Evolutionary conservation across 768 basidiomycete species (phyloP), one percentile per base, ranked within the genome.

Genomic region (Mycena galericulata): DNA sequence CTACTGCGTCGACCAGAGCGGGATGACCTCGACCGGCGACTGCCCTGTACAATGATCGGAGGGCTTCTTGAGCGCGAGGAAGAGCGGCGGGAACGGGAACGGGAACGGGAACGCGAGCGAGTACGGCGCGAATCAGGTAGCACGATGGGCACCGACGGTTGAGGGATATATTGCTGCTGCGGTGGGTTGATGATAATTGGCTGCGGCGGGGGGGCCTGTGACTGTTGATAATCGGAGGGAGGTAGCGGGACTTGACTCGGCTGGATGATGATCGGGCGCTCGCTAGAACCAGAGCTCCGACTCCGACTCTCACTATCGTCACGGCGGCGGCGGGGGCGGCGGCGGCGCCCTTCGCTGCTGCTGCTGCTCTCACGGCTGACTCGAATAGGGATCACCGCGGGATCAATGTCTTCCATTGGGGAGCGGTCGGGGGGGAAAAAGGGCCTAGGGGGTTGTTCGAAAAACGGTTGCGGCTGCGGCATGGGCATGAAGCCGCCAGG

Each of bases 291-390:
- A 12, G 69, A 67, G 47, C 65, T 45, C 54, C 68, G 41, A 47
- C 64, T 56, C 29, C 73, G 32, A 29, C 74, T 74, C 18, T 65
- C 27, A 47, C 75, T 75, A 26, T 65, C 58, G 68, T 72, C 69
- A 40, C 66, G 27, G 7, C 56, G 46, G 24, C 57, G 47, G n/a
- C 27, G 56, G 9, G 30, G 57, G 6, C 53, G 56, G 2, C 57
- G 62, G 22, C 56, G 47, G 32, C 47, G 55, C 14, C 45, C 46
- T 12, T 38, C 53, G 20, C 45, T 50, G 12, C 43, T 38, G 53
- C 53, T 65, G 40, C 56, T 65, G 29, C 63, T 65, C 15, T 54
- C 63, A 30, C 51, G n/a, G n/a, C 40, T 51, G n/a, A 15, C 38
- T 1, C 47, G 55, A 14, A 71, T 58, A n/a, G 45, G 61, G 11